phyloP scores from a whole-genome alignment of 345 rosid genomes.

The Populus alba region DNA sequence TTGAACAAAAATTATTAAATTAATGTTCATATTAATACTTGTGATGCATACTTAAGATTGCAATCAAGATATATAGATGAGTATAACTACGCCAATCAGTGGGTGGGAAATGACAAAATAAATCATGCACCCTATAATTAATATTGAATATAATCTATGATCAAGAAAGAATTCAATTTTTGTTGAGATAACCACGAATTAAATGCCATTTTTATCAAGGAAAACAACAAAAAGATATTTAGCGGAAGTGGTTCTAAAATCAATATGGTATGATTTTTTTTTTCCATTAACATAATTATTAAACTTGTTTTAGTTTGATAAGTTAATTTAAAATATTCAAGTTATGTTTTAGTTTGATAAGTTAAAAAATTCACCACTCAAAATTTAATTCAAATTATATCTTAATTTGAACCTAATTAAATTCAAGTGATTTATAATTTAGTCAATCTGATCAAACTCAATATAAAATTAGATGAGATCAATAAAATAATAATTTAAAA shows the following conservation, averaged over 20 bases:
- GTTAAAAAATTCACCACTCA: neutral
- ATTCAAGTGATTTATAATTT: too few relatives aligned
- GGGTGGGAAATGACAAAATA: neutral
- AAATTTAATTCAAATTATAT: rapidly evolving
- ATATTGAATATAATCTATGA: neutral
- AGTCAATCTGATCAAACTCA: too few relatives aligned
- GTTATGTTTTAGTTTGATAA: too few relatives aligned
- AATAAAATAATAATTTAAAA: too few relatives aligned
- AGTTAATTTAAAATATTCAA: too few relatives aligned
- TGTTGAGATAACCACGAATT: neutral
- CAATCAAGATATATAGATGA: neutral
- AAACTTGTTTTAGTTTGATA: too few relatives aligned
- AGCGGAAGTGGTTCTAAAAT: neutral
- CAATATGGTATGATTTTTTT: too few relatives aligned
- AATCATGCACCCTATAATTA: neutral
- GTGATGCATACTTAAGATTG: neutral
- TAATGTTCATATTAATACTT: too few relatives aligned
- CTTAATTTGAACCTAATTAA: too few relatives aligned
- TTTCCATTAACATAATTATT: too few relatives aligned
- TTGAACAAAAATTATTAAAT: neutral
- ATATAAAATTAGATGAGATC: too few relatives aligned
- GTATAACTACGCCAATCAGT: neutral
- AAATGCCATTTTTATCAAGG: neutral
- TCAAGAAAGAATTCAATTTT: neutral
- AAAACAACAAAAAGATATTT: neutral